phyloP scores from a whole-genome alignment of 2,329 filamentous ascomycete species.

The Phyllosticta citriasiana region DNA sequence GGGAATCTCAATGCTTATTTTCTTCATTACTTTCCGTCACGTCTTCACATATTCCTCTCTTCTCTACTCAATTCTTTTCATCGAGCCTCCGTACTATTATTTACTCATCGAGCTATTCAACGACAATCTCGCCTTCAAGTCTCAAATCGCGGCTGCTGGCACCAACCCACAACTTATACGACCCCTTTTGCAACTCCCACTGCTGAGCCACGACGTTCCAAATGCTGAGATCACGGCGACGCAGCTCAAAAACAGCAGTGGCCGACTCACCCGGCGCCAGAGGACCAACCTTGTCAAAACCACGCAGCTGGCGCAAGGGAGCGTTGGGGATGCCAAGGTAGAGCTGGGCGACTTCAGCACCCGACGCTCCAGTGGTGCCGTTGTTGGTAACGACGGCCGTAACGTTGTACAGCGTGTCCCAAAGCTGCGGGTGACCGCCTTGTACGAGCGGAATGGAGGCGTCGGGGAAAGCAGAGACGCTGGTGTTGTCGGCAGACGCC shows the following conservation, averaged over 20 bases:
- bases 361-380: slow-evolving; percentile 2
- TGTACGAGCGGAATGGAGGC: neutral
- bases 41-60: too few species aligned
- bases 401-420: slow-evolving; percentile 8
- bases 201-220: slow-evolving; percentile 37
- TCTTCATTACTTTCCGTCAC: too few species aligned
- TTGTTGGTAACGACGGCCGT: slow-evolving; percentile 13
- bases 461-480: neutral
- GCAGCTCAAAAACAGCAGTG: slow-evolving; percentile 37
- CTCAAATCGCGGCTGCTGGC: slow-evolving; percentile 27
- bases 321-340: slow-evolving; percentile 24
- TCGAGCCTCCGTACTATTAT: too few species aligned
- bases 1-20: too few species aligned
- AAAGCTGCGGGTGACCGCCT: slow-evolving; percentile 10
- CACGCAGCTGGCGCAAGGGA: slow-evolving; percentile 11
- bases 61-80: too few species aligned
- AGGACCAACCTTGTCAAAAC: slow-evolving; percentile 12
- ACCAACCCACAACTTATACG: slow-evolving; percentile 23
- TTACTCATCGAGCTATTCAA: neutral
- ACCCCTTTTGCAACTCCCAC: slow-evolving; percentile 29
- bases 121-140: slow-evolving; percentile 8
- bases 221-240: slow-evolving; percentile 39
- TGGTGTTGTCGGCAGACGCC: neutral
- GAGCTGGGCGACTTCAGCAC: slow-evolving; percentile 14
- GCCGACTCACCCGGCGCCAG: slow-evolving; percentile 20